phyloP scores from a whole-genome alignment of 2,329 filamentous ascomycete genomes.

The Tolypocladium tundrense region DNA sequence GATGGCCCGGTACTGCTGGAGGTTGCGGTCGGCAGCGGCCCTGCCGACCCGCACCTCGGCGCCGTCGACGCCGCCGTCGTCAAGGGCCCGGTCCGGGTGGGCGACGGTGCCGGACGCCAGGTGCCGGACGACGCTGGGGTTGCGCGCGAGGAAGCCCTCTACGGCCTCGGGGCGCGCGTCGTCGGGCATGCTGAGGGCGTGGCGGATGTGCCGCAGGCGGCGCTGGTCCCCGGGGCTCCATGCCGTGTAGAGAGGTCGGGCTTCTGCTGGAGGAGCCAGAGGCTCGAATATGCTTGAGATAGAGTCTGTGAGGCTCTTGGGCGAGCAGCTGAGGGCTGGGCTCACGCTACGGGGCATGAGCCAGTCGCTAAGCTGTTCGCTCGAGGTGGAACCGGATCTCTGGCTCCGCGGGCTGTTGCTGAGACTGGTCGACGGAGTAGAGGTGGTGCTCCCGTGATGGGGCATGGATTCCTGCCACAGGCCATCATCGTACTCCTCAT shows the following conservation, averaged over 20 bases:
- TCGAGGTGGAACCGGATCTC: too few relatives aligned
- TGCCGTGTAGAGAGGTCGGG: not conserved
- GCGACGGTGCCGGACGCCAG: slow-evolving; percentile 2
- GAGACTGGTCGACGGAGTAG: not conserved
- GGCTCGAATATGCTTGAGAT: too few relatives aligned
- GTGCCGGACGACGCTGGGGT: slow-evolving; percentile 11
- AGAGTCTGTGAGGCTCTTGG: too few relatives aligned
- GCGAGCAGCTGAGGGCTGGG: too few relatives aligned
- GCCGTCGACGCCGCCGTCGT: not conserved
- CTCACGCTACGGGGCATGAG: too few relatives aligned
- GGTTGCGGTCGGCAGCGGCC: not conserved
- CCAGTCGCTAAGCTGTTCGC: too few relatives aligned
- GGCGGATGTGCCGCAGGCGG: slow-evolving; percentile 5
- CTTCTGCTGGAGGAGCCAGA: too few relatives aligned
- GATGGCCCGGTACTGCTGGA: not conserved
- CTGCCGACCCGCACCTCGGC: not conserved
- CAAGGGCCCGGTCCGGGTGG: slow-evolving; percentile 1
- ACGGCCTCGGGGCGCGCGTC: not conserved
- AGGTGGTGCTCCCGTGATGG: not conserved
- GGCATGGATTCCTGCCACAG: not conserved
- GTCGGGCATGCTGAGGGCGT: slow-evolving; percentile 4
- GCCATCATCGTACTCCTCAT: too few relatives aligned
- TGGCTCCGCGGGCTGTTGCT: not conserved
- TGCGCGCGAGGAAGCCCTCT: slow-evolving; percentile 8
- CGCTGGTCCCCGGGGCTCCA: not conserved